Evolutionary conservation across 129 eudicot species (phyloP), one percentile per base, ranked within the genome.

Genomic region (Erigeron canadensis): DNA sequence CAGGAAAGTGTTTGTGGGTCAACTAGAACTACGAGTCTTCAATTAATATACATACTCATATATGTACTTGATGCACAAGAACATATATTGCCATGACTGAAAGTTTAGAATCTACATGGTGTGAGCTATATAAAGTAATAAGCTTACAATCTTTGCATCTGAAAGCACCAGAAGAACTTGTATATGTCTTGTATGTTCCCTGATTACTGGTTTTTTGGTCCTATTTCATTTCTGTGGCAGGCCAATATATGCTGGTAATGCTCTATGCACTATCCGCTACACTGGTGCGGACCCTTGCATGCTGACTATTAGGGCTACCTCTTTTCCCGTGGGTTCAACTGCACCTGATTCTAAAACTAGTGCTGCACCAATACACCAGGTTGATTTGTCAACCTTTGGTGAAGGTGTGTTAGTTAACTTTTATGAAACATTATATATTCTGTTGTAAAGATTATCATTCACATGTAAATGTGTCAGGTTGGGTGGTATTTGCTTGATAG

Each of bases 231-330:
- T 69, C 3, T 63, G 46, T 80, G 75, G 34, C 85, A 94, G 98
- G 86, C 98, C 98, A 55, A 87, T 94, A 72, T 94, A 89, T 84
- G 98, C 98, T 63, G 98, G 98, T 55, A 94, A 94, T 81, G 98
- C 98, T 72, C 92, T 94, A 56, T 86, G 84, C 75, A 89, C 98
- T 45, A 85, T 89, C 54, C 91, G 90, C 23, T 94, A 89, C 75
- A 84, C 86, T 41, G 96, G 98, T 64, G 83, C 88, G 37, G 75
- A 69, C 72, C 96, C 96, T 4, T 94, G 98, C 78, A 79, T 94
- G 95, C 55, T 94, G 86, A 89, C 95, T 72, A 74, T 94, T 56
- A 75, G 98, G 67, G 34, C 95, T 6, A 87, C 96, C 40, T 89
- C 96, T 56, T 89, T 94, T 78, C 90, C 92, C n/a, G 81, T 81